Conservation (phyloP, 2,329 filamentous ascomycete species). For the Pseudogymnoascus sp. region DNA sequence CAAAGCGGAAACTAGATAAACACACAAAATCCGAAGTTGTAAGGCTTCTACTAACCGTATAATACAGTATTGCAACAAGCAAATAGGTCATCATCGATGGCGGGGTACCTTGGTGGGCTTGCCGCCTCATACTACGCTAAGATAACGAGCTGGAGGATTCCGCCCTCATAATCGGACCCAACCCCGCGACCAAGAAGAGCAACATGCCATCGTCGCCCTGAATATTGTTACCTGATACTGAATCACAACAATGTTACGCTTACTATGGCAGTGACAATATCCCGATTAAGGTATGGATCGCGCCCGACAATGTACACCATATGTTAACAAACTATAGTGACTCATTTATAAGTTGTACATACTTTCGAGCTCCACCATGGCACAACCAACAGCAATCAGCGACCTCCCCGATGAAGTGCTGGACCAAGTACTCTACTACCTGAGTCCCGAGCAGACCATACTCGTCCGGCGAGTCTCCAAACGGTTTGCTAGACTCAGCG, state of each 20-base stretch:
- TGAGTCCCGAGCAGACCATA: constrained; percentile 47
- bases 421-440: constrained; percentile 62
- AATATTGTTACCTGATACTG: constrained; percentile 3
- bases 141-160: neutral
- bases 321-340: neutral
- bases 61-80: neutral
- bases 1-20: neutral
- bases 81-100: neutral
- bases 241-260: neutral
- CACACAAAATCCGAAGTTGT: neutral
- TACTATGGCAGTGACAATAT: constrained; percentile 1
- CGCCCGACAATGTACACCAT: neutral
- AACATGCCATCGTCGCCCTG: neutral
- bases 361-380: constrained; percentile 5
- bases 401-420: constrained; percentile 70
- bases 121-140: neutral
- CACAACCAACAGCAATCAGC: neutral
- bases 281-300: neutral
- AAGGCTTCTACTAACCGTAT: neutral
- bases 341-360: constrained; percentile 2
- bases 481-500: constrained; percentile 55
- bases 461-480: constrained; percentile 45
- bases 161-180: neutral
- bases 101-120: constrained; percentile 2
- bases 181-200: neutral